Conservation (phyloP, 139 green algal species). For the Yamagishiella unicocca region DNA sequence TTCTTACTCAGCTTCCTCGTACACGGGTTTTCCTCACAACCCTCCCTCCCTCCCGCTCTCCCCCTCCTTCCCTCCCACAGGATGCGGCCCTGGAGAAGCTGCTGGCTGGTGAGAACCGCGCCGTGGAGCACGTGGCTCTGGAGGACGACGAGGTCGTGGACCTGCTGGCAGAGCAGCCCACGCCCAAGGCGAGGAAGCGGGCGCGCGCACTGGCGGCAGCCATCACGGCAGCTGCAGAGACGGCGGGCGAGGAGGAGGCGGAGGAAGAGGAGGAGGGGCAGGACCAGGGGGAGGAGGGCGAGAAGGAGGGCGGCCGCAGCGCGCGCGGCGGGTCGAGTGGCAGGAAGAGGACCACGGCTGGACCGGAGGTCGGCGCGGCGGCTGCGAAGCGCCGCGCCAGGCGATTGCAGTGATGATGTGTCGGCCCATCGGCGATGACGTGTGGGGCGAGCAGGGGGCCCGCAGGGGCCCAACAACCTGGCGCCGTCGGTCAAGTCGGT, state of each 20-base stretch:
- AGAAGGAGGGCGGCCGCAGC: not conserved
- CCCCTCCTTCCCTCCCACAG: slow-evolving; percentile 37
- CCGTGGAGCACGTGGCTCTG: slow-evolving; percentile 88
- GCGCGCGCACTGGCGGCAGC: slow-evolving; percentile 25
- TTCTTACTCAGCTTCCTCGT: too few species aligned
- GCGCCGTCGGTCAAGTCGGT: too few species aligned
- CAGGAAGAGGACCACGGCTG: too few species aligned
- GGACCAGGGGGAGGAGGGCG: not conserved
- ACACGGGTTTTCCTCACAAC: too few species aligned
- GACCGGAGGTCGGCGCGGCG: too few species aligned
- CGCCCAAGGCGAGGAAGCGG: slow-evolving; percentile 9
- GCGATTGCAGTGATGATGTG: too few species aligned
- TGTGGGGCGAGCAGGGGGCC: too few species aligned
- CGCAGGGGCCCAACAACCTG: too few species aligned
- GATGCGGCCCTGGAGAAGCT: slow-evolving; percentile 83
- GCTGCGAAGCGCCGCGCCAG: too few species aligned
- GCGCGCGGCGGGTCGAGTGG: not conserved
- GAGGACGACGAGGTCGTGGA: slow-evolving; percentile 57
- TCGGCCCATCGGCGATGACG: too few species aligned
- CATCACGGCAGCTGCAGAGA: not conserved
- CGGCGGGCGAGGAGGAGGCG: not conserved
- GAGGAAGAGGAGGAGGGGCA: not conserved
- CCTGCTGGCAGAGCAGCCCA: slow-evolving; percentile 14
- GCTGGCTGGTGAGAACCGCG: slow-evolving; percentile 74
- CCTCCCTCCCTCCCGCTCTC: not conserved